A percentile compares a stretch with the other conserved stretches of the same genome.
phyloP scores from a whole-genome alignment of 257 asterid genomes.

The Gardenia jasminoides region DNA sequence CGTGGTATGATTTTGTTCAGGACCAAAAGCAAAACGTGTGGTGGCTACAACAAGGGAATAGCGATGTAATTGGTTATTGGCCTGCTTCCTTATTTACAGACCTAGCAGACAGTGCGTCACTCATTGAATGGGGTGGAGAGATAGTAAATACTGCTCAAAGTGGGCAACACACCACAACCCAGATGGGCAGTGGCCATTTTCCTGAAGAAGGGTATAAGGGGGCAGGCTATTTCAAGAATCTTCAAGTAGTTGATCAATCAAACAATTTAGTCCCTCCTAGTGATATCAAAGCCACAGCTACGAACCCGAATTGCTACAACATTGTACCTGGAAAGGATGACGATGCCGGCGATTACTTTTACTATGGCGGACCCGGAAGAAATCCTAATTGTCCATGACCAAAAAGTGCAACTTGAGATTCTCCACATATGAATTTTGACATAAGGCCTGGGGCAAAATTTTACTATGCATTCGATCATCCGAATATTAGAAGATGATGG shows the following conservation, averaged over 20 bases:
- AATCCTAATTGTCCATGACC: no score
- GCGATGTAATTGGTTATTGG: conserved; percentile 75
- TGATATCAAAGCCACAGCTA: background rate
- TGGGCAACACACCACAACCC: conserved; percentile 25
- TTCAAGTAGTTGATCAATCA: conserved; percentile 14
- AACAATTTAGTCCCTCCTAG: conserved; percentile 3
- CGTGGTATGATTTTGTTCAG: conserved; percentile 24
- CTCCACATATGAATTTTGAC: no score
- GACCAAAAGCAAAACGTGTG: conserved; percentile 76
- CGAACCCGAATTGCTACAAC: conserved; percentile 31
- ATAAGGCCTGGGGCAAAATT: no score
- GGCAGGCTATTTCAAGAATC: conserved; percentile 17
- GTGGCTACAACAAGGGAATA: conserved; percentile 86
- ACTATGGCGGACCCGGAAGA: no score
- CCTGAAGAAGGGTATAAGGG: conserved; percentile 14
- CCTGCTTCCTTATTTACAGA: conserved; percentile 58
- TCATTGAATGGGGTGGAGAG: conserved; percentile 60
- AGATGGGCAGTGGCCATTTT: conserved; percentile 30
- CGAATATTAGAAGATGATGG: no score
- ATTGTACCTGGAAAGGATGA: conserved; percentile 9
- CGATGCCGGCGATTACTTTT: no score
- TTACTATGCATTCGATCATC: no score
- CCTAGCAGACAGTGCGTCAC: conserved; percentile 63
- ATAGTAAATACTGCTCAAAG: background rate
- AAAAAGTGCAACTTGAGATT: no score